Conservation (phyloP, 139 green algal genomes). For the Chlamydomonas sp. region DNA sequence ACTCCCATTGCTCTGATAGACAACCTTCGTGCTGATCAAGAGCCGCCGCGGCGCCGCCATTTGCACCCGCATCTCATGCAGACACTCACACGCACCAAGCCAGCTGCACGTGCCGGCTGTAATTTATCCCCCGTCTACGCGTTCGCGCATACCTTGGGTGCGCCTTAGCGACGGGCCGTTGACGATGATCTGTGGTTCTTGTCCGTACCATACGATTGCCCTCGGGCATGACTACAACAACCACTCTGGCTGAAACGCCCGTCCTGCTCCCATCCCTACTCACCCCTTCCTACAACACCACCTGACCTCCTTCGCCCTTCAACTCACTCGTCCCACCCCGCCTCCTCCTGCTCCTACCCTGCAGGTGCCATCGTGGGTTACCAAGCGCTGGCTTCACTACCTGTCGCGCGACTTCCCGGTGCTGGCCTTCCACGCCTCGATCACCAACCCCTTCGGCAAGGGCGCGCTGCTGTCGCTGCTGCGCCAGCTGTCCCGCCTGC, state of each 20-base stretch:
- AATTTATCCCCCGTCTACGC: too few species aligned
- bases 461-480: slow-evolving; percentile 86
- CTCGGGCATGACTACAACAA: slow-evolving; percentile 8
- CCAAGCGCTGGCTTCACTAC: slow-evolving; percentile 93
- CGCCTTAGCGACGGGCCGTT: slow-evolving; percentile 15
- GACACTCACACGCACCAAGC: too few species aligned
- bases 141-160: background rate
- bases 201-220: slow-evolving; percentile 34
- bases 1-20: slow-evolving; percentile 6
- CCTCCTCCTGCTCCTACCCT: background rate
- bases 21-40: slow-evolving; percentile 40
- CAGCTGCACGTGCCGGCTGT: too few species aligned
- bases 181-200: slow-evolving; percentile 52
- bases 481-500: slow-evolving; percentile 89
- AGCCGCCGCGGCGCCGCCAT: background rate
- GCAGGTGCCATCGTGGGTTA: slow-evolving; percentile 97
- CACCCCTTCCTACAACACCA: too few species aligned
- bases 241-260: slow-evolving; percentile 17
- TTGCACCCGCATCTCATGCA: too few species aligned
- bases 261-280: background rate
- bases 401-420: slow-evolving; percentile 94
- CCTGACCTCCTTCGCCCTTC: too few species aligned
- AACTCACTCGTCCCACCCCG: background rate
- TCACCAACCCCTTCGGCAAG: slow-evolving; percentile 99
- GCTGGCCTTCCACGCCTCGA: slow-evolving; percentile 96